phyloP scores from a whole-genome alignment of 2,329 filamentous ascomycete species.

The Magnaporthales sp. region DNA sequence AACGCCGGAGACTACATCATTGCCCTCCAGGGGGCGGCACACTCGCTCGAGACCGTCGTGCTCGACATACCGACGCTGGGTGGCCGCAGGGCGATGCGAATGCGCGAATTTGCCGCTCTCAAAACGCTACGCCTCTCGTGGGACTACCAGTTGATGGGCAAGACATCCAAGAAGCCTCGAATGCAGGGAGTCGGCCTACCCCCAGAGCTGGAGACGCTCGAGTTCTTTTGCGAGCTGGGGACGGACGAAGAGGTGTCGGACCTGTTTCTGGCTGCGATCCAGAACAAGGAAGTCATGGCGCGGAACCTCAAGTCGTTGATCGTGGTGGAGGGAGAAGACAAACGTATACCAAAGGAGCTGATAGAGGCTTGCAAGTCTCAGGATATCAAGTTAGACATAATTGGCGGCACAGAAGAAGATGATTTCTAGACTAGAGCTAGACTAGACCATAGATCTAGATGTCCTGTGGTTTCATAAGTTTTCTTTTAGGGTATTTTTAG shows the following conservation, averaged over 20 bases:
- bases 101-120: constrained; percentile 33
- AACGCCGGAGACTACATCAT: constrained; percentile 37
- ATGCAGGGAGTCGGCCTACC: constrained; percentile 37
- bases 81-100: constrained; percentile 29
- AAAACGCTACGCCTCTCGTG: constrained; percentile 32
- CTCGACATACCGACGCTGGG: constrained; percentile 33
- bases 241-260: constrained; percentile 38
- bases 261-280: constrained; percentile 30
- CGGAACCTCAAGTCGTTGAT: constrained; percentile 28
- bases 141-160: constrained; percentile 40
- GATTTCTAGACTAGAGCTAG: neutral
- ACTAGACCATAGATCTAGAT: neutral
- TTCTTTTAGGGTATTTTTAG: neutral
- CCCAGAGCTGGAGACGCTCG: constrained; percentile 33
- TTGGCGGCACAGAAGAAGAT: constrained; percentile 1
- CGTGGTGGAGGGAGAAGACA: constrained; percentile 23
- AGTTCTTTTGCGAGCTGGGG: constrained; percentile 20
- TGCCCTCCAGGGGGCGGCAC: constrained; percentile 29
- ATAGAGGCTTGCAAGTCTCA: constrained; percentile 24
- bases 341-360: constrained; percentile 23
- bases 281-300: constrained; percentile 26
- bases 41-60: constrained; percentile 34
- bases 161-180: constrained; percentile 32
- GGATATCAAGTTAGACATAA: constrained; percentile 23
- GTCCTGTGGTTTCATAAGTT: neutral